These are phyloP conservation scores for Murraya paniculata DNA, from an alignment of 345 rosid genomes.

Conservation along the genomic window DNA sequence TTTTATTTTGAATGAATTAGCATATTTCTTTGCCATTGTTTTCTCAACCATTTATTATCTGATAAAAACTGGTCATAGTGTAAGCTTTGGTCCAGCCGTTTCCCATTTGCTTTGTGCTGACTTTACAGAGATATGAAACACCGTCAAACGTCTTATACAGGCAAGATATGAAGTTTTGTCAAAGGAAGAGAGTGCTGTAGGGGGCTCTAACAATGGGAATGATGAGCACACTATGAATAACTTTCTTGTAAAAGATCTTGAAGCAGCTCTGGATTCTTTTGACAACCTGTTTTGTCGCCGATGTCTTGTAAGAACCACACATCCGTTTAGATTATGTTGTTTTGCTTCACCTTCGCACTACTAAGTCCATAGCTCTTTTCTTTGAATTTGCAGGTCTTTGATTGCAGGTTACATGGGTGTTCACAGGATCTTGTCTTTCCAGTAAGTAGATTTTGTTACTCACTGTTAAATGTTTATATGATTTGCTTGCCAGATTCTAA, in stretches of 20 bases:
- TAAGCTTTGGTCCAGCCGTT: constrained; percentile 82
- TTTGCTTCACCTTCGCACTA: neutral
- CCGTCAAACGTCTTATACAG: constrained; percentile 98
- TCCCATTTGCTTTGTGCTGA: constrained; percentile 81
- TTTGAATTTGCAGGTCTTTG: constrained; percentile 72
- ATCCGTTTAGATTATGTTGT: constrained; percentile 8
- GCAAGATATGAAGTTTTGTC: constrained; percentile 82
- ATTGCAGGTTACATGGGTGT: constrained; percentile 98
- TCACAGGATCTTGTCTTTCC: constrained; percentile 98
- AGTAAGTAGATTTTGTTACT: constrained; percentile 50
- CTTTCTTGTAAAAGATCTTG: constrained; percentile 83
- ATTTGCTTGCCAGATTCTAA: constrained; percentile 21
- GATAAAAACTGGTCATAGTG: constrained; percentile 51
- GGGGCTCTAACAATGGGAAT: constrained; percentile 41
- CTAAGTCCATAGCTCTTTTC: constrained; percentile 9
- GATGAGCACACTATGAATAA: constrained; percentile 55
- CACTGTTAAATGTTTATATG: constrained; percentile 19
- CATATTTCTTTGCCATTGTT: neutral
- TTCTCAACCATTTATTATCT: constrained; percentile 19
- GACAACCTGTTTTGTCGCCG: constrained; percentile 97
- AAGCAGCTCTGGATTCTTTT: constrained; percentile 97
- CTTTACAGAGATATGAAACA: constrained; percentile 96
- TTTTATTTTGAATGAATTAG: neutral
- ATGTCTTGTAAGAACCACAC: constrained; percentile 70
- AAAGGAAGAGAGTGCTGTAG: constrained; percentile 54